phyloP scores from a whole-genome alignment of 192 early-diverging fungal species.

The Backusella circina region DNA sequence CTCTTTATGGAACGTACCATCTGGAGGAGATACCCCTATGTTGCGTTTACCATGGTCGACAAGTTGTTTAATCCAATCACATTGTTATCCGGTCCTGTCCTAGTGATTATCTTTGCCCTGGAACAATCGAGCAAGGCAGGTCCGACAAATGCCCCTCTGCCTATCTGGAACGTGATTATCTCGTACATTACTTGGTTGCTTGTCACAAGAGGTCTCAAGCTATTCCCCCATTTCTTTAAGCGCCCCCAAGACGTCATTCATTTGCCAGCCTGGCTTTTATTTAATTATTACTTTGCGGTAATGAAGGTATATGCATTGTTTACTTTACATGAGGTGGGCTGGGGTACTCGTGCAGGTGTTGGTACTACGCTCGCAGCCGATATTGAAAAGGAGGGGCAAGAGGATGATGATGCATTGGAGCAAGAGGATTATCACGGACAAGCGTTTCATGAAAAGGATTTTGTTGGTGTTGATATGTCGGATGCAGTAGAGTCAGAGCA shows the following conservation, averaged over 20 bases:
- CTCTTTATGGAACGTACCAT: conserved; percentile 51
- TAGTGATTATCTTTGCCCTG: conserved; percentile 40
- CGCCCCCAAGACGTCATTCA: conserved; percentile 50
- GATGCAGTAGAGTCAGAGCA: neutral
- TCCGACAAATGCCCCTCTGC: conserved; percentile 26
- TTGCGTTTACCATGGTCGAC: conserved; percentile 61
- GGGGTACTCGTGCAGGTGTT: conserved; percentile 51
- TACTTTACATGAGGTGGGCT: conserved; percentile 54
- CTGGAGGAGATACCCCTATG: conserved; percentile 55
- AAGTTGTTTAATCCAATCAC: conserved; percentile 60
- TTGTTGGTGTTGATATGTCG: neutral
- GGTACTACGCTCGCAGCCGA: conserved; percentile 25
- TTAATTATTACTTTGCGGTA: conserved; percentile 57
- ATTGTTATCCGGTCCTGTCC: conserved; percentile 49
- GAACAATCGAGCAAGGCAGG: conserved; percentile 6
- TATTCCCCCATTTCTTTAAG: conserved; percentile 50
- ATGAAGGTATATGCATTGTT: conserved; percentile 58
- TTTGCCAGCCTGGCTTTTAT: conserved; percentile 52
- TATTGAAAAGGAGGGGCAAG: conserved; percentile 34
- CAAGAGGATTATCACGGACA: neutral
- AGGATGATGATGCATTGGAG: neutral
- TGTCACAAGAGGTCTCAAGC: conserved; percentile 52
- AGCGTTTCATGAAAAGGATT: neutral
- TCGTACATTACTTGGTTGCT: conserved; percentile 54
- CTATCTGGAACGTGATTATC: conserved; percentile 46